Percentiles rank a stretch among this genome's conserved stretches.
phyloP scores from a whole-genome alignment of 805 yeast species.

The Metschnikowia hibisci region DNA sequence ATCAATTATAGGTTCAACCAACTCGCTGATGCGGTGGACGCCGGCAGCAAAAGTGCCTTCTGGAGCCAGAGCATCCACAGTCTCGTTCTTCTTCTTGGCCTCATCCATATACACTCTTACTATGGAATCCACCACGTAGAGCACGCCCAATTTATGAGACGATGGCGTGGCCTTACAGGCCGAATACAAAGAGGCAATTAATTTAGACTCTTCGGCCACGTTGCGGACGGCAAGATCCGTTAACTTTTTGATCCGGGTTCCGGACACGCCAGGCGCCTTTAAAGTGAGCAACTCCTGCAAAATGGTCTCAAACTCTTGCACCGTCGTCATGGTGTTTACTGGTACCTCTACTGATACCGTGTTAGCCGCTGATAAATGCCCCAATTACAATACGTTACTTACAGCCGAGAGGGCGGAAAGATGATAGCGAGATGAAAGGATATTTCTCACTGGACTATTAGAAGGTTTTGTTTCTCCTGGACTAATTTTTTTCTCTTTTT shows the following conservation, averaged over 20 bases:
- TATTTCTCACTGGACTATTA: too few relatives aligned
- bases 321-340: conserved; percentile 30
- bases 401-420: too few relatives aligned
- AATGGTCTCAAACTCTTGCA: conserved; percentile 45
- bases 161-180: conserved; percentile 71
- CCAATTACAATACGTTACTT: too few relatives aligned
- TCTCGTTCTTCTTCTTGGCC: conserved; percentile 54
- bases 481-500: too few relatives aligned
- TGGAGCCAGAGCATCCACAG: conserved; percentile 46
- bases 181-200: conserved; percentile 56
- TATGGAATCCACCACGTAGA: conserved; percentile 89
- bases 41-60: conserved; percentile 77
- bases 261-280: conserved; percentile 91
- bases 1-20: conserved; percentile 60
- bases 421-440: too few relatives aligned
- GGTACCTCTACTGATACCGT: conserved; percentile 6
- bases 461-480: too few relatives aligned
- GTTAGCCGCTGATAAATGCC: too few relatives aligned
- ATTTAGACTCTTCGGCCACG: conserved; percentile 52
- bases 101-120: conserved; percentile 81
- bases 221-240: conserved; percentile 74
- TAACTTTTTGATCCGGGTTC: conserved; percentile 85
- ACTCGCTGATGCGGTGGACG: conserved; percentile 56
- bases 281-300: conserved; percentile 51
- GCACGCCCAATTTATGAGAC: conserved; percentile 82